Percentiles rank a stretch among this genome's conserved stretches.
phyloP scores from a whole-genome alignment of 352 stramenopile species.

The Phytopythium montanum region DNA sequence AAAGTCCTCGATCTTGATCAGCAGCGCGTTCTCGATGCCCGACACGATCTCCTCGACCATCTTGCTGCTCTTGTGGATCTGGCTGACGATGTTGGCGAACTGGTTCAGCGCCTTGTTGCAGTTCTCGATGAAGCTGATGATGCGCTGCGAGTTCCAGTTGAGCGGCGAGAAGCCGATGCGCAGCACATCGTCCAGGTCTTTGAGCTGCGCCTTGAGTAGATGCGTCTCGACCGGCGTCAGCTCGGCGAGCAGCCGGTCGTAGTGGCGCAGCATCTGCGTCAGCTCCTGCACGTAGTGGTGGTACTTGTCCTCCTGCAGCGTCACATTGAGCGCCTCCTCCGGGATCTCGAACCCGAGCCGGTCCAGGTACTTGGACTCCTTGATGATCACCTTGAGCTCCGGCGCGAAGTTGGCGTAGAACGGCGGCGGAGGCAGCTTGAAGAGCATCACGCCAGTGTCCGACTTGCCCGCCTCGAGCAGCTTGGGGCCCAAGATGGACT shows the following conservation, averaged over 20 bases:
- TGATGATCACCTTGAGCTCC: slow-evolving; percentile 94
- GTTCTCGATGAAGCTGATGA: slow-evolving; percentile 94
- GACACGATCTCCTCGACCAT: slow-evolving; percentile 95
- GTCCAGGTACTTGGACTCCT: slow-evolving; percentile 95
- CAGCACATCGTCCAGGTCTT: slow-evolving; percentile 84
- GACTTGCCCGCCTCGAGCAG: slow-evolving; percentile 73
- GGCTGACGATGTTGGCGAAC: slow-evolving; percentile 91
- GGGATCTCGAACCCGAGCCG: slow-evolving; percentile 94
- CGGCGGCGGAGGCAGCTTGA: slow-evolving; percentile 85
- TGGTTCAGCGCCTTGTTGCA: slow-evolving; percentile 92
- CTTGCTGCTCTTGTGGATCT: slow-evolving; percentile 94
- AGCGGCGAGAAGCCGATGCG: slow-evolving; percentile 91
- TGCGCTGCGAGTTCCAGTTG: slow-evolving; percentile 97
- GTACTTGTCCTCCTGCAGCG: slow-evolving; percentile 96
- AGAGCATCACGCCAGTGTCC: slow-evolving; percentile 69
- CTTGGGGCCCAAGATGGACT: slow-evolving; percentile 89
- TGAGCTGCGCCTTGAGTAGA: slow-evolving; percentile 87
- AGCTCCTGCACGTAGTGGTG: slow-evolving; percentile 92
- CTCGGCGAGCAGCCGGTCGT: slow-evolving; percentile 79
- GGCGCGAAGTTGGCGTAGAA: slow-evolving; percentile 94
- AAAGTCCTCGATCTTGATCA: slow-evolving; percentile 93
- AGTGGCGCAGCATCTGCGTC: slow-evolving; percentile 89
- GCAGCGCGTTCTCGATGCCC: slow-evolving; percentile 88
- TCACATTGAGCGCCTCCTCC: slow-evolving; percentile 94
- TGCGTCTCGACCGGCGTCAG: slow-evolving; percentile 90